Base-by-base conservation (phyloP, 1,284 basidiomycete genomes). In the Ustilago esculenta region DNA sequence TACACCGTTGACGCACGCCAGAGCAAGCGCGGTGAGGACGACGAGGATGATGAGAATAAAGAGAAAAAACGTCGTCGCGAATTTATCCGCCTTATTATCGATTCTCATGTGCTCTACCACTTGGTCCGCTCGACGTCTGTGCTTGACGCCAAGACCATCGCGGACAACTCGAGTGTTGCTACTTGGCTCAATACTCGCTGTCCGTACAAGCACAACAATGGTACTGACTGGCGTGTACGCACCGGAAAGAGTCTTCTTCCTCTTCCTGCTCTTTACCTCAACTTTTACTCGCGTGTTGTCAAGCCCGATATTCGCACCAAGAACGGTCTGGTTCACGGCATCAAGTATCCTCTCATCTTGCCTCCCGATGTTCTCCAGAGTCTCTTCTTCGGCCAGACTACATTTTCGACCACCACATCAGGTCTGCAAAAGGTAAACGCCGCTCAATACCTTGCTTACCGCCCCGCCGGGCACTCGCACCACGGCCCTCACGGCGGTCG, bases 291-390 rank as follows among this genome's bases (percentile, higher is more conserved):
- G 24, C 85, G 83, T 46, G 82, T 90, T 15, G 77, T 85, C 20
- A 81, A 81, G 27, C 76, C 83, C n/a, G 63, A 75, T 45, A 50
- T 75, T 18, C 47, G 61, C 30, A 85, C 87, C n/a, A 77, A 81
- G 29, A 90, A 90, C 75, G 89, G 89, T 83, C 54, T 88, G 37
- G 83, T 90, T 33, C 89, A 91, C 77, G 85, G 85, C 27, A 81
- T 90, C 60, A 85, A 85, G 73, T 85, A 85, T 67, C 88, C 89
- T 1, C 81, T 91, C 17, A 75, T 89, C 36, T 88, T 88, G 9
- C 88, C 89, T 33, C 86, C 85, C 8, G 86, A 87, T 1, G 83
- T 86, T 36, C 87, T 90, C 71, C 86, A 88, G 65, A 84, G 84
- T 45, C 77, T 87, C 14, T 90, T 88, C 83, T 72, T 87, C 55